Conservation (phyloP, 768 basidiomycete genomes). For the Auricularia sp. region DNA sequence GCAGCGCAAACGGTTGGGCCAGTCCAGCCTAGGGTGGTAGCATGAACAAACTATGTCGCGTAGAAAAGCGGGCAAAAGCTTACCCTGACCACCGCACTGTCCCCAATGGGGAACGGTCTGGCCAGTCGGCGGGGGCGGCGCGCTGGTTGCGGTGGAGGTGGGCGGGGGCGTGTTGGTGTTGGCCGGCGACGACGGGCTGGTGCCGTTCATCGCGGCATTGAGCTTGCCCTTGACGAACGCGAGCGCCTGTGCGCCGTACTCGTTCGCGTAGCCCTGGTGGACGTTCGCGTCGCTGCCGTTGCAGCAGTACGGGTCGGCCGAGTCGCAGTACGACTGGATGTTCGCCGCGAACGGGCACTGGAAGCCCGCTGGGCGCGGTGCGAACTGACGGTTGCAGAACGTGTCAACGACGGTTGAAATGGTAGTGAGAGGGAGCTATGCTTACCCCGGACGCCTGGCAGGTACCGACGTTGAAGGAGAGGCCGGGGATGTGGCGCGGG, state of each 20-base stretch:
- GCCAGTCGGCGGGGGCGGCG: slow-evolving; percentile 1
- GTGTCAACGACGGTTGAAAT: neutral
- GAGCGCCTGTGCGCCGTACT: slow-evolving; percentile 4
- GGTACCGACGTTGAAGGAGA: slow-evolving; percentile 2
- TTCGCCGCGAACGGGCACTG: slow-evolving; percentile 1
- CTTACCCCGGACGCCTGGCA: neutral
- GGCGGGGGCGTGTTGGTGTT: neutral
- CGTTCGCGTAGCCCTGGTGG: slow-evolving; percentile 7
- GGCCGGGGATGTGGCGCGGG: slow-evolving; percentile 1
- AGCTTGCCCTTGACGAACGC: slow-evolving; percentile 7
- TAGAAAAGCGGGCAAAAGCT: neutral
- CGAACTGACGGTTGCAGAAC: neutral
- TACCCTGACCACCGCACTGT: slow-evolving; percentile 5
- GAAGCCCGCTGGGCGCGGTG: slow-evolving; percentile 1
- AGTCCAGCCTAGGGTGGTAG: neutral
- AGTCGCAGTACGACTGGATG: slow-evolving; percentile 5
- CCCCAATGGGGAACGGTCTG: slow-evolving; percentile 2
- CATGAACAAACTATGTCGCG: neutral
- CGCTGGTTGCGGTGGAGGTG: neutral
- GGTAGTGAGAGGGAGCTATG: neutral
- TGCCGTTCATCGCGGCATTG: slow-evolving; percentile 3
- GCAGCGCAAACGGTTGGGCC: slow-evolving; percentile 1
- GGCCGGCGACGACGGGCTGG: neutral
- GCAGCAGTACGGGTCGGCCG: slow-evolving; percentile 8
- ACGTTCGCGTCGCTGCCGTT: slow-evolving; percentile 5